These are phyloP conservation scores for Umbelopsis sp. DNA, from an alignment of 192 early-diverging fungal genomes.

Conservation along the genomic window DNA sequence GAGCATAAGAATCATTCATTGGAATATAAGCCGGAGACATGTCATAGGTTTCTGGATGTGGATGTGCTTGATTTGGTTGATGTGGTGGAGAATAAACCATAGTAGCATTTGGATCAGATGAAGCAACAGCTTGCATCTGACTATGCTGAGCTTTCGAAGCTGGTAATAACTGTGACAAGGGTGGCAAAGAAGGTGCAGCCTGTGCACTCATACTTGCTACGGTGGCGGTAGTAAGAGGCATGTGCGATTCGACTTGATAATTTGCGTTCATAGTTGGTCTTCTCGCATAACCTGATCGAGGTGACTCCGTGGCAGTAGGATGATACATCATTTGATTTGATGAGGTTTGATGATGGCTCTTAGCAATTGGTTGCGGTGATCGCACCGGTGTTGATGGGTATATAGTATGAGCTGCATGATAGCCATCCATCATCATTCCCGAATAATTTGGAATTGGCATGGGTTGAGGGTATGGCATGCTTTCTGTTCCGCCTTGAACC, in stretches of 20 bases:
- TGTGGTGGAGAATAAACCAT: conserved; percentile 5
- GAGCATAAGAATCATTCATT: background rate
- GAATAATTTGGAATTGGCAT: conserved; percentile 14
- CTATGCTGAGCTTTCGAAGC: background rate
- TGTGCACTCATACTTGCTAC: background rate
- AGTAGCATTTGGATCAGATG: background rate
- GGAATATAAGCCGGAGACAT: background rate
- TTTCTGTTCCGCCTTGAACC: conserved; percentile 20
- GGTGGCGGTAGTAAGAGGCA: background rate
- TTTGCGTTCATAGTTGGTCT: background rate
- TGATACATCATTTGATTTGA: conserved; percentile 12
- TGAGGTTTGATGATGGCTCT: conserved; percentile 8
- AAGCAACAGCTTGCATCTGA: background rate
- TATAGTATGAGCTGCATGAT: conserved; percentile 7
- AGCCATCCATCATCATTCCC: conserved; percentile 16
- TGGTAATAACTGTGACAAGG: conserved; percentile 6
- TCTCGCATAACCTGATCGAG: conserved; percentile 9
- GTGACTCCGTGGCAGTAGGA: background rate
- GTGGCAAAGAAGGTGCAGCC: conserved; percentile 5
- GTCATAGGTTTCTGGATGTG: background rate
- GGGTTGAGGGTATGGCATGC: conserved; percentile 16
- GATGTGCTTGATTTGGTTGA: background rate
- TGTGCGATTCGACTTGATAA: conserved; percentile 9
- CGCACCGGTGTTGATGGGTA: background rate
- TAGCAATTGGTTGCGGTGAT: conserved; percentile 20